phyloP scores from a whole-genome alignment of 345 rosid species.

The Eutrema japonicum region DNA sequence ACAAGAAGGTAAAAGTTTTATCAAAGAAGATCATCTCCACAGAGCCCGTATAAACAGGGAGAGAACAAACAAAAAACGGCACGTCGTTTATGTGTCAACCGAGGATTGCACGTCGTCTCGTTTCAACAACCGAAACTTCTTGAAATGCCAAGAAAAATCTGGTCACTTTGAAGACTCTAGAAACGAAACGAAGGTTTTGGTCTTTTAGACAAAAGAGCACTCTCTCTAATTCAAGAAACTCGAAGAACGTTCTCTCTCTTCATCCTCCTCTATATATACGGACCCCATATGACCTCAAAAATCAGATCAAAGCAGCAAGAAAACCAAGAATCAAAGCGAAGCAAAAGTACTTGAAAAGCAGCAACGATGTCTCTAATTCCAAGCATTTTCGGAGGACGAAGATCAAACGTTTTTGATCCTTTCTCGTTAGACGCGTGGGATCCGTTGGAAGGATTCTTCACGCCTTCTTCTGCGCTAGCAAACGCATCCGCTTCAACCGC shows the following conservation, averaged over 20 bases:
- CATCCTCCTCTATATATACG: constrained; percentile 19
- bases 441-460: constrained; percentile 39
- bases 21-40: not conserved
- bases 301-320: constrained; percentile 25
- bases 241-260: constrained; percentile 37
- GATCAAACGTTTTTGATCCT: constrained; percentile 39
- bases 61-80: constrained; percentile 6
- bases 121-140: constrained; percentile 31
- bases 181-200: constrained; percentile 30
- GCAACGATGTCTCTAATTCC: constrained; percentile 40
- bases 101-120: constrained; percentile 11
- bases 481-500: constrained; percentile 15
- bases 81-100: not conserved
- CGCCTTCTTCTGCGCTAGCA: constrained; percentile 13
- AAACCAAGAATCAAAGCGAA: constrained; percentile 18
- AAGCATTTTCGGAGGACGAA: constrained; percentile 38
- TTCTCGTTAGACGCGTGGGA: constrained; percentile 37
- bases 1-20: not conserved
- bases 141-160: constrained; percentile 34
- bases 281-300: not conserved
- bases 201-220: constrained; percentile 15
- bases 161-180: constrained; percentile 15
- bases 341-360: not conserved
- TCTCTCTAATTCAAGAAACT: constrained; percentile 27
- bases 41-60: not conserved